Percentiles rank a stretch among this genome's conserved stretches.
These are phyloP conservation scores for Lentinula novae-zelandiae DNA, from an alignment of 1,284 basidiomycete species.

Conservation along the genomic window DNA sequence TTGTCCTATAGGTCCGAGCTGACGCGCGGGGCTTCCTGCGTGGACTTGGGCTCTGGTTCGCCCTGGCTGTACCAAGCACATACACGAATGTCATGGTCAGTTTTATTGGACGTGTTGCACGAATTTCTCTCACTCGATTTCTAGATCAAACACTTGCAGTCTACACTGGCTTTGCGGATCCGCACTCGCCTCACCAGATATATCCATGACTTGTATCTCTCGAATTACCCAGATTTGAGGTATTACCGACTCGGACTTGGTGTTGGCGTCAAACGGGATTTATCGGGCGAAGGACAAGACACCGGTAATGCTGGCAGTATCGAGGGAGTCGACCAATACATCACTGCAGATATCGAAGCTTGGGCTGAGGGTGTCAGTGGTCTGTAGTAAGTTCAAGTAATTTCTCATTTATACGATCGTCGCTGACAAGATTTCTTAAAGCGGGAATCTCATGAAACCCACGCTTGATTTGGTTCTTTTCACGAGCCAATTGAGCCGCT, in stretches of 20 bases:
- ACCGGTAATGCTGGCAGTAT: conserved; percentile 25
- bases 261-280: neutral
- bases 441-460: conserved; percentile 84
- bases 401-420: neutral
- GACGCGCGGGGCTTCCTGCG: conserved; percentile 82
- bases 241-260: conserved; percentile 55
- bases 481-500: conserved; percentile 86
- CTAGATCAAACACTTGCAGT: conserved; percentile 87
- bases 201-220: conserved; percentile 90
- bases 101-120: neutral
- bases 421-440: conserved; percentile 20
- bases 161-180: conserved; percentile 83
- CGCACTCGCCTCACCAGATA: conserved; percentile 89
- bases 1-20: conserved; percentile 59
- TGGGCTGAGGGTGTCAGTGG: conserved; percentile 89
- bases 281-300: neutral
- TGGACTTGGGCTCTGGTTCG: conserved; percentile 87
- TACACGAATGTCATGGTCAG: conserved; percentile 94
- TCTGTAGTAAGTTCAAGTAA: conserved; percentile 67
- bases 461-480: conserved; percentile 91
- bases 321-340: conserved; percentile 85
- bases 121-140: neutral
- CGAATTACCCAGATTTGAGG: conserved; percentile 60
- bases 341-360: conserved; percentile 89
- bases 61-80: conserved; percentile 87